These are phyloP conservation scores for Ustulina deusta DNA, from an alignment of 2,329 filamentous ascomycete genomes.

Conservation along the genomic window DNA sequence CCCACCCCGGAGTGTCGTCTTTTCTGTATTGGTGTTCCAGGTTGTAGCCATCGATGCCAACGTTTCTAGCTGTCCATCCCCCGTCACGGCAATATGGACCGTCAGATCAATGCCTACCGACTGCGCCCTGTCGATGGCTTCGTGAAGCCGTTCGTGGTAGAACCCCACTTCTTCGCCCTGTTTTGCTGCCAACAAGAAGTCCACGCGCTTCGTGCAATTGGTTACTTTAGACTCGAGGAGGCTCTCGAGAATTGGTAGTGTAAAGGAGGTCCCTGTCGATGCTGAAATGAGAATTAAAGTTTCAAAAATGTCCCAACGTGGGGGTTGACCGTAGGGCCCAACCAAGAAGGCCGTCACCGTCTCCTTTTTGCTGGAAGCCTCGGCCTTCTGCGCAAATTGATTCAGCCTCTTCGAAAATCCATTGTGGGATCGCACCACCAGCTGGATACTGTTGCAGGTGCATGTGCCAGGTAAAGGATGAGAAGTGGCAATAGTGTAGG, in stretches of 20 bases:
- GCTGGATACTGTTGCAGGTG: constrained; percentile 69
- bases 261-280: constrained; percentile 73
- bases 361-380: constrained; percentile 47
- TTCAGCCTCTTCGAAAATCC: constrained; percentile 70
- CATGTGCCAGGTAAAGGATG: constrained; percentile 63
- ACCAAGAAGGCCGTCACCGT: constrained; percentile 62
- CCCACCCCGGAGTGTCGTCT: constrained; percentile 34
- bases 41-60: constrained; percentile 35
- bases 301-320: constrained; percentile 69
- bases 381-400: constrained; percentile 56
- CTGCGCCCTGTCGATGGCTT: constrained; percentile 58
- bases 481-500: constrained; percentile 71
- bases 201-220: constrained; percentile 64
- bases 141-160: constrained; percentile 63
- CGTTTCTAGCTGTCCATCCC: constrained; percentile 46
- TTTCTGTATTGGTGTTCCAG: constrained; percentile 44
- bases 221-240: constrained; percentile 57
- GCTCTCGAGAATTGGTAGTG: constrained; percentile 69
- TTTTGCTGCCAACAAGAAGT: constrained; percentile 65
- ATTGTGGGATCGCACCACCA: constrained; percentile 66
- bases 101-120: constrained; percentile 61
- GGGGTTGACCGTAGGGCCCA: constrained; percentile 68
- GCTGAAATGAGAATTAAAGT: constrained; percentile 70
- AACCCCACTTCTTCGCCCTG: constrained; percentile 67
- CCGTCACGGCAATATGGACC: constrained; percentile 68